These are phyloP conservation scores for Gracilaria domingensis DNA, from an alignment of 23 red algal species.

Conservation along the genomic window DNA sequence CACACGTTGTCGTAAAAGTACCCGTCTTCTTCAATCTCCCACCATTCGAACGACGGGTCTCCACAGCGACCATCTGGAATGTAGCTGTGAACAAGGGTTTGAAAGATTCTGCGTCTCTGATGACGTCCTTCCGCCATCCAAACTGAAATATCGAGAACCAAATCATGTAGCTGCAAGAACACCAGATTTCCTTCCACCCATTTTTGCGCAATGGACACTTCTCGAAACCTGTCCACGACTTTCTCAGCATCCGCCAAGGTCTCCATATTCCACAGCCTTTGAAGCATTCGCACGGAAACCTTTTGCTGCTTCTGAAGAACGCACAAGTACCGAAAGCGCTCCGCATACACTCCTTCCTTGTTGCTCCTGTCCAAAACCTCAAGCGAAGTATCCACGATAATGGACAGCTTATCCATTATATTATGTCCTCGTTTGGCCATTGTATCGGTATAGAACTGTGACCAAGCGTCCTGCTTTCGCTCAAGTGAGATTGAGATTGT, in stretches of 20 bases:
- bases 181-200: too few relatives aligned
- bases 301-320: neutral
- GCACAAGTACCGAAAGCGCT: neutral
- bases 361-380: neutral
- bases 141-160: too few relatives aligned
- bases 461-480: neutral
- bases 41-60: constrained; percentile 12
- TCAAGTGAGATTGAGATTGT: neutral
- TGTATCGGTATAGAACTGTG: neutral
- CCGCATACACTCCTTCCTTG: too few relatives aligned
- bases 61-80: neutral
- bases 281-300: neutral
- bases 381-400: neutral
- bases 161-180: too few relatives aligned
- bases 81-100: neutral
- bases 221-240: too few relatives aligned
- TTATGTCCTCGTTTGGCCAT: neutral
- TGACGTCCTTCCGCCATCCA: neutral
- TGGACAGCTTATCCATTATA: too few relatives aligned
- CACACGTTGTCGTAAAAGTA: constrained; percentile 21
- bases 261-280: neutral
- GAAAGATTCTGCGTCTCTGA: constrained; percentile 7
- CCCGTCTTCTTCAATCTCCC: too few relatives aligned
- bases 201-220: too few relatives aligned
- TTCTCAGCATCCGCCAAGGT: too few relatives aligned